Evolutionary conservation across 139 green algal species (phyloP).

Genomic region (Haematococcus lacustris): DNA sequence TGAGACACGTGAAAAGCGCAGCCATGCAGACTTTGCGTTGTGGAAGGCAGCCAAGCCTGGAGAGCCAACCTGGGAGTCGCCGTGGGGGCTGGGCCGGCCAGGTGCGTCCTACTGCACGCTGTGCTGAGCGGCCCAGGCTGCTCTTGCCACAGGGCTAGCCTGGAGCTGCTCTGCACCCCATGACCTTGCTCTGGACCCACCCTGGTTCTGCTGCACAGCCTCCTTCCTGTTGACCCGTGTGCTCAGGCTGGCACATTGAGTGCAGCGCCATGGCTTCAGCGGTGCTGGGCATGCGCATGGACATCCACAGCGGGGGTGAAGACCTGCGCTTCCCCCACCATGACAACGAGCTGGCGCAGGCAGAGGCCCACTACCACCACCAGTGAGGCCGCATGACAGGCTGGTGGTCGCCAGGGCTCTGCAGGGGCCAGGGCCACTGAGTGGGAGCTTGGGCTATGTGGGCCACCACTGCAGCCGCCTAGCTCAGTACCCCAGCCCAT

Average conservation of each 20-base stretch:
- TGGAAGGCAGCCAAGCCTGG: constrained; percentile 93
- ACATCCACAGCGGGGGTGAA: constrained; percentile 92
- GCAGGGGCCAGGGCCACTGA: constrained; percentile 37
- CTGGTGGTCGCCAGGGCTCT: not conserved
- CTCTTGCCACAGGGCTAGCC: no score
- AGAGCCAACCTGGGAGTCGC: constrained; percentile 88
- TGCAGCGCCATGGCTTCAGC: constrained; percentile 91
- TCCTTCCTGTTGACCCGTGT: constrained; percentile 80
- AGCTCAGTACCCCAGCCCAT: no score
- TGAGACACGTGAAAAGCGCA: constrained; percentile 76
- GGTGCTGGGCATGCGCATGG: constrained; percentile 76
- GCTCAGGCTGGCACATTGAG: constrained; percentile 98
- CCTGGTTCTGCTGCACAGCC: no score
- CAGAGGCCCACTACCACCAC: constrained; percentile 68
- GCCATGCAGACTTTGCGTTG: constrained; percentile 87
- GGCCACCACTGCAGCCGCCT: not conserved
- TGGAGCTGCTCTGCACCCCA: no score
- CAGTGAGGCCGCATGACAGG: constrained; percentile 21
- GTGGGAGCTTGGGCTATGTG: constrained; percentile 20
- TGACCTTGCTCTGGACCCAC: no score
- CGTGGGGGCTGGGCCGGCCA: constrained; percentile 81
- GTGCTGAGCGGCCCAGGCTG: no score
- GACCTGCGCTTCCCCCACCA: constrained; percentile 95
- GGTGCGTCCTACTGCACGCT: no score
- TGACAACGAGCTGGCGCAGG: constrained; percentile 97